Percentiles rank a stretch among this genome's conserved stretches.
phyloP scores from a whole-genome alignment of 1,284 basidiomycete genomes.

The Peniophora sp. region DNA sequence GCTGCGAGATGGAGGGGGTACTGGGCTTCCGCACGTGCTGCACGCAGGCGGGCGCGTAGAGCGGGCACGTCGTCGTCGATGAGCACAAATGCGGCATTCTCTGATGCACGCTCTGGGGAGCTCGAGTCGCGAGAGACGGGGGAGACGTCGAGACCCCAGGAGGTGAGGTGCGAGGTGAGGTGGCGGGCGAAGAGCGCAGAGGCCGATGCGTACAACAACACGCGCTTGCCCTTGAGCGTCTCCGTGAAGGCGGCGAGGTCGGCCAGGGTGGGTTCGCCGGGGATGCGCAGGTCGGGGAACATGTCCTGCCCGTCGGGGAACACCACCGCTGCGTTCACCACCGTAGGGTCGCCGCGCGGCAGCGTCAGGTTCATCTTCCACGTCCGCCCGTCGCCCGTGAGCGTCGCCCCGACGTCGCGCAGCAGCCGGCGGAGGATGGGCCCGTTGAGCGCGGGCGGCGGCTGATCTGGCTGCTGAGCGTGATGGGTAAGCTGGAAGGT shows the following conservation, averaged over 20 bases:
- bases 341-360: slow-evolving; percentile 41
- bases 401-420: slow-evolving; percentile 55
- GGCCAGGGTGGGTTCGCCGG: slow-evolving; percentile 67
- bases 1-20: slow-evolving; percentile 31
- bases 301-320: slow-evolving; percentile 36
- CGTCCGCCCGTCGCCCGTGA: slow-evolving; percentile 36
- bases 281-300: slow-evolving; percentile 36
- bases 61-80: slow-evolving; percentile 85
- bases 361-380: slow-evolving; percentile 50
- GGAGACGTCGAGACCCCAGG: slow-evolving; percentile 89
- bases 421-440: slow-evolving; percentile 61
- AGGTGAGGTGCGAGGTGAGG: slow-evolving; percentile 84
- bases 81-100: slow-evolving; percentile 51
- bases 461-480: slow-evolving; percentile 31
- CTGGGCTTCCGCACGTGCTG: slow-evolving; percentile 50
- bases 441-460: slow-evolving; percentile 48
- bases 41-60: slow-evolving; percentile 62
- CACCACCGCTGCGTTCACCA: slow-evolving; percentile 20
- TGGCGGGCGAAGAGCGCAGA: slow-evolving; percentile 84
- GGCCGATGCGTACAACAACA: slow-evolving; percentile 74
- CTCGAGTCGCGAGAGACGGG: slow-evolving; percentile 65
- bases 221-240: slow-evolving; percentile 73
- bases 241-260: slow-evolving; percentile 77
- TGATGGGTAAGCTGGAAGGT: slow-evolving; percentile 51
- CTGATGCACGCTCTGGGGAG: slow-evolving; percentile 8